Conservation (phyloP, 73 alveolate genomes). For the Paramecium tetraurelia region DNA sequence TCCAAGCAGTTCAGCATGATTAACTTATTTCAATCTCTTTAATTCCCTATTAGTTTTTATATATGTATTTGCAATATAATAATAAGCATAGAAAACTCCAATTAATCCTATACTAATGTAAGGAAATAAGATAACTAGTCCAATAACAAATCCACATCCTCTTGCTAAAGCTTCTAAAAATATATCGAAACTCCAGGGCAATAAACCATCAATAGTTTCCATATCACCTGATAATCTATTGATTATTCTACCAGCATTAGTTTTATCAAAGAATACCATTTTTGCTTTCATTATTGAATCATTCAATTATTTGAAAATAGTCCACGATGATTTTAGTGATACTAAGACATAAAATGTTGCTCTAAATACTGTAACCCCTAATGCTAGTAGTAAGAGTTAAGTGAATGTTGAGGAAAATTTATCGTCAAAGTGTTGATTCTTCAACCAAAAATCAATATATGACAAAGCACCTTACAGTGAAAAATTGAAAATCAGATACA, state of each 20-base stretch:
- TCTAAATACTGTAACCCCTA: not conserved
- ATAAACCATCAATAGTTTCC: conserved; percentile 27
- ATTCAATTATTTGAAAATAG: not conserved
- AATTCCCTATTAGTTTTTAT: conserved; percentile 14
- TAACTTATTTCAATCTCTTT: conserved; percentile 26
- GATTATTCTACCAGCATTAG: conserved; percentile 83
- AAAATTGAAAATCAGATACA: not conserved
- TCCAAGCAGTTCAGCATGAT: conserved; percentile 20
- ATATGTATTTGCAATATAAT: conserved; percentile 7
- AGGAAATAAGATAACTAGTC: conserved; percentile 2
- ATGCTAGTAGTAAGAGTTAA: not conserved
- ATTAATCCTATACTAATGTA: not conserved
- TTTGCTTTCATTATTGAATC: not conserved
- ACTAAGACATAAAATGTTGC: not conserved
- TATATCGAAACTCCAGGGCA: conserved; percentile 33
- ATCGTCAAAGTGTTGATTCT: not conserved
- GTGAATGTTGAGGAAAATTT: not conserved
- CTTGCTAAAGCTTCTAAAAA: not conserved
- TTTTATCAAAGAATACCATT: conserved; percentile 84
- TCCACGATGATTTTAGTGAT: not conserved
- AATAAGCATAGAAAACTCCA: not conserved
- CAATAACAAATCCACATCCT: conserved; percentile 43
- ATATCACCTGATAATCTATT: conserved; percentile 84
- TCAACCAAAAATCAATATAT: conserved; percentile 17
- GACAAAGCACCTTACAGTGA: not conserved